Conservation (phyloP, 1,139 yeast genomes). For the Meyerozyma sp. region DNA sequence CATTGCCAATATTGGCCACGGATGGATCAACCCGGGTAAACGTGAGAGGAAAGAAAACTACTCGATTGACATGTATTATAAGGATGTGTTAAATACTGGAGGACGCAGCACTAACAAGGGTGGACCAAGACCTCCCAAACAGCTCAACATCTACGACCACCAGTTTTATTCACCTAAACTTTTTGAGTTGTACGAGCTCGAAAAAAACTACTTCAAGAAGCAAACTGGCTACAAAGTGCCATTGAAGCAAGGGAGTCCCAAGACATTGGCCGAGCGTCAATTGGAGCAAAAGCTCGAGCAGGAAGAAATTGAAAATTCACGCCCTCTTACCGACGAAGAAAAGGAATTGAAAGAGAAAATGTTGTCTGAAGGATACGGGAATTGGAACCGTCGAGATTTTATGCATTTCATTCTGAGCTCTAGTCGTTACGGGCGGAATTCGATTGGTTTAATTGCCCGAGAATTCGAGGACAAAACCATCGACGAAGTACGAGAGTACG, state of each 20-base stretch:
- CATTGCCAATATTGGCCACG: slow-evolving; percentile 38
- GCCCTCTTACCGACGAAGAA: slow-evolving; percentile 67
- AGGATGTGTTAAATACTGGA: slow-evolving; percentile 70
- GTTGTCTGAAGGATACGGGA: slow-evolving; percentile 52
- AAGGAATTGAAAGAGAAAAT: slow-evolving; percentile 50
- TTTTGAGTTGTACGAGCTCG: slow-evolving; percentile 59
- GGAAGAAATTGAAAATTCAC: slow-evolving; percentile 56
- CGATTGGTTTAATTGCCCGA: slow-evolving; percentile 51
- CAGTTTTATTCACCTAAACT: slow-evolving; percentile 65
- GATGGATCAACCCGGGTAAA: slow-evolving; percentile 71
- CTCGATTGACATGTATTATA: slow-evolving; percentile 72
- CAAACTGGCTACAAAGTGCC: slow-evolving; percentile 47
- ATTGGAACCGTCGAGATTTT: slow-evolving; percentile 73
- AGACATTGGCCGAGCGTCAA: slow-evolving; percentile 39
- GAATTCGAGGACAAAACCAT: slow-evolving; percentile 62
- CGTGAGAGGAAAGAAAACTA: slow-evolving; percentile 78
- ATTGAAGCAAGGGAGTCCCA: slow-evolving; percentile 36
- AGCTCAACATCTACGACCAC: slow-evolving; percentile 64
- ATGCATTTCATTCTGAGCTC: slow-evolving; percentile 57
- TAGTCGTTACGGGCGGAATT: slow-evolving; percentile 65
- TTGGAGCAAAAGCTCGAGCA: slow-evolving; percentile 55
- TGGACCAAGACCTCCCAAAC: slow-evolving; percentile 64
- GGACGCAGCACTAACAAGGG: slow-evolving; percentile 36
- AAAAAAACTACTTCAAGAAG: slow-evolving; percentile 54
- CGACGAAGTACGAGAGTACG: slow-evolving; percentile 67